Percentiles rank a stretch among this genome's conserved stretches.
Conservation (phyloP, 2,329 filamentous ascomycete genomes). For the Aureobasidium lini region DNA sequence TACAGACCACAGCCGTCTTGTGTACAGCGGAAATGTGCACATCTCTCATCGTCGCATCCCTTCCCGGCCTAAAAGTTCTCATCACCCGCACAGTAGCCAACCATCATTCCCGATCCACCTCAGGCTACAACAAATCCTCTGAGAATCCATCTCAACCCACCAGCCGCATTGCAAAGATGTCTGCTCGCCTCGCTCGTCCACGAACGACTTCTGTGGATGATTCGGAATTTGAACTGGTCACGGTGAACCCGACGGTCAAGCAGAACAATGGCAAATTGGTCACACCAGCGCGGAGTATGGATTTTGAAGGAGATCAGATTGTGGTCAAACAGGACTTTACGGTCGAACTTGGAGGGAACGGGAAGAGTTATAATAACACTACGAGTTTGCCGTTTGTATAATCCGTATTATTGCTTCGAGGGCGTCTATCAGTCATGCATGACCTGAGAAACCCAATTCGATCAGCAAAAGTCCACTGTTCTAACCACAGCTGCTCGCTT, state of each 20-base stretch:
- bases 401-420: too few species aligned
- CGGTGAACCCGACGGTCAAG: background rate
- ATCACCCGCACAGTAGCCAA: background rate
- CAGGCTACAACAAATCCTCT: background rate
- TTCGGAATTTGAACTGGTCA: background rate
- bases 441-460: too few species aligned
- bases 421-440: too few species aligned
- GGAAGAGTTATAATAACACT: background rate
- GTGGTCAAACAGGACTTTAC: background rate
- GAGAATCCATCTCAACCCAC: background rate
- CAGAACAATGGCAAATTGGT: background rate
- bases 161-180: background rate
- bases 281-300: background rate
- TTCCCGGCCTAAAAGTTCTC: constrained; percentile 9
- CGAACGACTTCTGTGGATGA: background rate
- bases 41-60: background rate
- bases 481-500: too few species aligned
- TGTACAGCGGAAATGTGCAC: constrained; percentile 13
- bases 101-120: background rate
- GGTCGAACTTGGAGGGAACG: background rate
- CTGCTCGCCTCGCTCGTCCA: background rate
- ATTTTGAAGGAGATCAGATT: background rate
- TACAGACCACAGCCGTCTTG: background rate
- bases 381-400: background rate
- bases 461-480: too few species aligned